Evolutionary conservation across 2,329 filamentous ascomycete genomes (phyloP).

Genomic region (Pseudogymnoascus pannorum): DNA sequence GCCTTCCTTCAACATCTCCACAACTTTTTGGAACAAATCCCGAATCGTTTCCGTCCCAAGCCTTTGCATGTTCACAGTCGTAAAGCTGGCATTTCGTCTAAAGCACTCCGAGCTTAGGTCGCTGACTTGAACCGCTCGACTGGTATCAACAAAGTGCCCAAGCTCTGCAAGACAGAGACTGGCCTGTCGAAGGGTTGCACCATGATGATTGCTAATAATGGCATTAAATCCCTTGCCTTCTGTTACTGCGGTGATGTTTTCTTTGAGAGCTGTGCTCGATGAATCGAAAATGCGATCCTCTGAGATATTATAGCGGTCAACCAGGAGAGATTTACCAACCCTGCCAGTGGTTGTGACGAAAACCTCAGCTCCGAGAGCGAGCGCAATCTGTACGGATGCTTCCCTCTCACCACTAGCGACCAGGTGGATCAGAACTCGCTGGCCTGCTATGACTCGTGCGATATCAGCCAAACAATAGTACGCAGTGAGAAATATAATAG

Average conservation of each 20-base stretch:
- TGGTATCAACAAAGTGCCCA: conserved; percentile 34
- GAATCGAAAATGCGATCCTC: conserved; percentile 17
- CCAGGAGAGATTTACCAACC: no score
- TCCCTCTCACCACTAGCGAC: conserved; percentile 18
- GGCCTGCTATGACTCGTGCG: conserved; percentile 31
- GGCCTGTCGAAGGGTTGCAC: conserved; percentile 25
- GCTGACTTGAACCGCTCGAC: no score
- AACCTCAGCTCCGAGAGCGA: conserved; percentile 30
- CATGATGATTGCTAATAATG: conserved; percentile 29
- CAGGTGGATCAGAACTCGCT: conserved; percentile 21
- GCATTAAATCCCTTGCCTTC: conserved; percentile 29
- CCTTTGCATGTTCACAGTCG: no score
- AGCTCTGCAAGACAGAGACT: conserved; percentile 33
- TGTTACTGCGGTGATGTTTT: conserved; percentile 27
- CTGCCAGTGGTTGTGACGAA: conserved; percentile 31
- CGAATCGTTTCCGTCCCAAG: no score
- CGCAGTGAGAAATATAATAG: conserved; percentile 36
- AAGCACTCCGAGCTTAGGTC: no score
- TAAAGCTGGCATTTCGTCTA: no score
- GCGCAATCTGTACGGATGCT: conserved; percentile 25
- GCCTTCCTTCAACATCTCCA: no score
- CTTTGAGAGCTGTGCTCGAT: conserved; percentile 31
- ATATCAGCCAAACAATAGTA: conserved; percentile 37
- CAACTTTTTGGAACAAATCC: no score
- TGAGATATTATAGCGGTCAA: neutral